Percentiles rank a stretch among this genome's conserved stretches.
Conservation (phyloP, 305 asterid genomes). For the Plantago lanceolata region DNA sequence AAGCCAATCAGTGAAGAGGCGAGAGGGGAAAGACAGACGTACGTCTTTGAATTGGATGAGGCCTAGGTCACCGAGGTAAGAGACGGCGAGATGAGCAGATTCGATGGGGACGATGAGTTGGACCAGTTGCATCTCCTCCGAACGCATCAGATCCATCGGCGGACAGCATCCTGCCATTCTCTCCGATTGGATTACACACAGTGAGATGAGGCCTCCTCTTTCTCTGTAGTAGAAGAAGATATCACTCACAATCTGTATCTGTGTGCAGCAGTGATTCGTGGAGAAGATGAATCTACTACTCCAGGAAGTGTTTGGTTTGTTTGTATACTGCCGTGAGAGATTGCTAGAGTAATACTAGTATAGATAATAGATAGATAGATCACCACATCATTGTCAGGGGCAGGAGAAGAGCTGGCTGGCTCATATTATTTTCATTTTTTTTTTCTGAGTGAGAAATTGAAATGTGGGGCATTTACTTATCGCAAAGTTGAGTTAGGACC, state of each 20-base stretch:
- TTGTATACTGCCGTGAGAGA: neutral
- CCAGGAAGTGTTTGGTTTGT: neutral
- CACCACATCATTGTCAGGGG: conserved; percentile 34
- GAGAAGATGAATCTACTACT: conserved; percentile 3
- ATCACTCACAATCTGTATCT: neutral
- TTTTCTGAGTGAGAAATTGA: neutral
- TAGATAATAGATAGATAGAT: conserved; percentile 19
- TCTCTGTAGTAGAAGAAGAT: neutral
- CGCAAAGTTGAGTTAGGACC: neutral
- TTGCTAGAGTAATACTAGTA: neutral
- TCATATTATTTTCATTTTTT: conserved; percentile 25
- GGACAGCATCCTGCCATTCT: conserved; percentile 91
- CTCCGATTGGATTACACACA: conserved; percentile 1
- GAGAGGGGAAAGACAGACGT: conserved; percentile 13
- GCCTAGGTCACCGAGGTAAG: conserved; percentile 90
- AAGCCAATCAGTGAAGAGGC: conserved; percentile 15
- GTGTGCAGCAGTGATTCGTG: neutral
- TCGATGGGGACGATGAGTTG: conserved; percentile 94
- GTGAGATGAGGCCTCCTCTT: neutral
- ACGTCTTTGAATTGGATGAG: conserved; percentile 94
- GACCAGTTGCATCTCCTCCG: conserved; percentile 97
- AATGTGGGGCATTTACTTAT: neutral
- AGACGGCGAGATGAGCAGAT: conserved; percentile 78
- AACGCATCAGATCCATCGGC: conserved; percentile 98
- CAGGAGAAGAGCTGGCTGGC: conserved; percentile 28